Percentiles rank a stretch among this genome's conserved stretches.
Evolutionary conservation across 345 rosid species (phyloP).

Genomic region (Abelmoschus esculentus): DNA sequence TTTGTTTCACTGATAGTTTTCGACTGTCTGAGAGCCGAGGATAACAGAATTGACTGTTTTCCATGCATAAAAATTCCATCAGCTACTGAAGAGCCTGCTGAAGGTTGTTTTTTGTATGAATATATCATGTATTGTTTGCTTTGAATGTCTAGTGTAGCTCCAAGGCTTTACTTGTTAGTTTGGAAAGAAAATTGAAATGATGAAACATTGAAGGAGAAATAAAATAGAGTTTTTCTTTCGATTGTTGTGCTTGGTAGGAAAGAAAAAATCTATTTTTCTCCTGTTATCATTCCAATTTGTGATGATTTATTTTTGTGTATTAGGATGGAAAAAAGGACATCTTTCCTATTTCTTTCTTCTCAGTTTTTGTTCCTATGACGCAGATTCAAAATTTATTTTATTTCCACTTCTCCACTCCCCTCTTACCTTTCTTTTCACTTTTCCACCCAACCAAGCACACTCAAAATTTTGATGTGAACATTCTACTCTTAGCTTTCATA

Average conservation of each 20-base stretch:
- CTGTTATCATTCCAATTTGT: neutral
- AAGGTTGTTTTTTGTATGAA: constrained; percentile 36
- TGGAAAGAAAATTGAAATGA: neutral
- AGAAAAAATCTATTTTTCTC: neutral
- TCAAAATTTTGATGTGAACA: neutral
- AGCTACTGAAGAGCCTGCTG: constrained; percentile 46
- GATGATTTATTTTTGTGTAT: neutral
- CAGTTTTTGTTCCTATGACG: neutral
- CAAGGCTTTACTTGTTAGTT: neutral
- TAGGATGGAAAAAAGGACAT: neutral
- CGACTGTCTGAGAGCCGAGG: constrained; percentile 74
- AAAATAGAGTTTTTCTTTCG: neutral
- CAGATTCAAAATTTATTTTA: neutral
- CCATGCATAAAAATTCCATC: constrained; percentile 62
- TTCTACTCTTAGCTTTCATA: constrained; percentile 6
- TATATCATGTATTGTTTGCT: neutral
- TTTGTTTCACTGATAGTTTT: constrained; percentile 89
- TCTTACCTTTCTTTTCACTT: neutral
- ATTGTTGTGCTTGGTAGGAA: neutral
- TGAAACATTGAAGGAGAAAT: neutral
- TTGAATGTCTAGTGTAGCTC: neutral
- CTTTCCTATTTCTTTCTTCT: neutral
- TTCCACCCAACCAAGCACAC: neutral
- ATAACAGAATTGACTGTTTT: constrained; percentile 78
- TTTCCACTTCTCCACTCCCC: neutral